Evolutionary conservation across 352 stramenopile genomes (phyloP).

Genomic region (Blastocystis sp.): DNA sequence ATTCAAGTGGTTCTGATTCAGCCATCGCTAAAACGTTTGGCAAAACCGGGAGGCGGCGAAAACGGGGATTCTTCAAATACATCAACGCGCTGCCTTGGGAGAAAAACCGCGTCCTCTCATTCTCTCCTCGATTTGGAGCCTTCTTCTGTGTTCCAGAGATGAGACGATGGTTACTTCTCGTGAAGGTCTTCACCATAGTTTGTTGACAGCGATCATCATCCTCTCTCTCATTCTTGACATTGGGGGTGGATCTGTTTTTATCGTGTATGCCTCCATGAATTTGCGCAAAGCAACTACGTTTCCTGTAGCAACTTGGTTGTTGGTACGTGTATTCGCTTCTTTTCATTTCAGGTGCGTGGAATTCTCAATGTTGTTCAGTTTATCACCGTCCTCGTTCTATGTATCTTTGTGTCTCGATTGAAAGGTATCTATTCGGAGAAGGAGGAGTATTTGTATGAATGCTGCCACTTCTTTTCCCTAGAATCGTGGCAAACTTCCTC

Average conservation of each 20-base stretch:
- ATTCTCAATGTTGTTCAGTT: conserved; percentile 35
- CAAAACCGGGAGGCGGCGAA: too few species aligned
- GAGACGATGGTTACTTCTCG: too few species aligned
- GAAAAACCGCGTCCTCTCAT: too few species aligned
- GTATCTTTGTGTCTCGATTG: conserved; percentile 3
- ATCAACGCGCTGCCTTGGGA: too few species aligned
- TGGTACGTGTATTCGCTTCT: background rate
- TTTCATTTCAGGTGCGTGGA: conserved; percentile 15
- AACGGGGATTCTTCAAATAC: too few species aligned
- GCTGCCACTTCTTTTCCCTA: background rate
- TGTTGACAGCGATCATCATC: conserved; percentile 1
- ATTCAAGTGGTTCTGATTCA: background rate
- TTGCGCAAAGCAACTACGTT: background rate
- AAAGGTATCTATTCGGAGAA: conserved; percentile 6
- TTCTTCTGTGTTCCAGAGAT: too few species aligned
- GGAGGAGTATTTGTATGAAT: background rate
- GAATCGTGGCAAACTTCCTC: conserved; percentile 8
- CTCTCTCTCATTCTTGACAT: conserved; percentile 25
- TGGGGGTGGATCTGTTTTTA: conserved; percentile 33
- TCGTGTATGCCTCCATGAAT: conserved; percentile 43
- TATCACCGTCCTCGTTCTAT: conserved; percentile 8
- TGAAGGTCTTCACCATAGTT: too few species aligned
- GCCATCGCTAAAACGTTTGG: background rate
- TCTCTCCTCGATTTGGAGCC: too few species aligned
- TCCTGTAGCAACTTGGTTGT: conserved; percentile 37